These are phyloP conservation scores for Cystobasidium slooffiae DNA, from an alignment of 1,284 basidiomycete species.

Conservation along the genomic window DNA sequence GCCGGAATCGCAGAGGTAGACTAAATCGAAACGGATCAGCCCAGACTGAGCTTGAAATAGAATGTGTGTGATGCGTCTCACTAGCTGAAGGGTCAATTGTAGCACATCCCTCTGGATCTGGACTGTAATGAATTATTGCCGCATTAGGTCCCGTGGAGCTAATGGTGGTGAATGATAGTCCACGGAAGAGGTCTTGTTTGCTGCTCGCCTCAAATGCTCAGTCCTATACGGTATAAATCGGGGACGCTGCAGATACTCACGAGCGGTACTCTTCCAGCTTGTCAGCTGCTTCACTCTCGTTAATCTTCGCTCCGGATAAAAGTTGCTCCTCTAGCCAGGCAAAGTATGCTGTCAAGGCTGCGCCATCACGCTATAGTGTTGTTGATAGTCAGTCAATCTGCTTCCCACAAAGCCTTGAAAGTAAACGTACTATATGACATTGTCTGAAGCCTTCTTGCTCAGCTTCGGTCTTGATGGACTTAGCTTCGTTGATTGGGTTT, in stretches of 20 bases:
- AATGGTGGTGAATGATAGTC: slow-evolving; percentile 89
- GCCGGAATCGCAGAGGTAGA: slow-evolving; percentile 95
- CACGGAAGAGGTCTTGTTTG: slow-evolving; percentile 77
- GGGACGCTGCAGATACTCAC: slow-evolving; percentile 61
- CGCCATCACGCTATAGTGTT: slow-evolving; percentile 23
- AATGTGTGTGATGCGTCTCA: neutral
- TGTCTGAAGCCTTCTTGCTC: slow-evolving; percentile 90
- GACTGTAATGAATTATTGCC: slow-evolving; percentile 94
- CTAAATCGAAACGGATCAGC: neutral
- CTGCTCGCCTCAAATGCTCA: slow-evolving; percentile 57
- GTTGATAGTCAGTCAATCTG: neutral
- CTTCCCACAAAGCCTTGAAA: neutral
- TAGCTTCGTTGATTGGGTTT: slow-evolving; percentile 79
- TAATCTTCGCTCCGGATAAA: slow-evolving; percentile 64
- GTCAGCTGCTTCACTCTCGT: slow-evolving; percentile 80
- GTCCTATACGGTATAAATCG: slow-evolving; percentile 7
- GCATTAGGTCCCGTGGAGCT: slow-evolving; percentile 69
- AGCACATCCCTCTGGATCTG: slow-evolving; percentile 74
- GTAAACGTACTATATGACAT: slow-evolving; percentile 66
- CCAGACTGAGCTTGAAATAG: neutral
- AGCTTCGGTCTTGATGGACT: slow-evolving; percentile 84
- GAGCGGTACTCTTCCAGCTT: slow-evolving; percentile 78
- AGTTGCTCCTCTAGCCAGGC: slow-evolving; percentile 91
- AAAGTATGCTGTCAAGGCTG: slow-evolving; percentile 71
- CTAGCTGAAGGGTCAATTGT: slow-evolving; percentile 74